These are phyloP conservation scores for Trichoderma citrinoviride DNA, from an alignment of 2,329 filamentous ascomycete genomes.

Conservation along the genomic window DNA sequence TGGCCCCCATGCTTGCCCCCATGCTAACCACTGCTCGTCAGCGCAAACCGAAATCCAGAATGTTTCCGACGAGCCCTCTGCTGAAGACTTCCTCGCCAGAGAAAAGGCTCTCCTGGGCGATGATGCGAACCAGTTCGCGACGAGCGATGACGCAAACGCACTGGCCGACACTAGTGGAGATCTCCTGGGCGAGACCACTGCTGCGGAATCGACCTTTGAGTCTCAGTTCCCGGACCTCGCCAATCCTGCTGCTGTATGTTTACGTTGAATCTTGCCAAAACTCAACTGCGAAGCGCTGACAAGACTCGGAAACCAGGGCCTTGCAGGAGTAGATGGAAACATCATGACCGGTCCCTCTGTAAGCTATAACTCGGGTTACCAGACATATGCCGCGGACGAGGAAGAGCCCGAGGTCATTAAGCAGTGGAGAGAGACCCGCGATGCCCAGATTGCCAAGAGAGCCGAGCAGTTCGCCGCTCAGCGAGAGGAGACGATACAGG, in stretches of 20 bases:
- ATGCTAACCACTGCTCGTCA: conserved; percentile 34
- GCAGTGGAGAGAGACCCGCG: conserved; percentile 89
- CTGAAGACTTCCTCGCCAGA: conserved; percentile 84
- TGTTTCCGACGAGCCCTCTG: conserved; percentile 56
- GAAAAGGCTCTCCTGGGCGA: conserved; percentile 90
- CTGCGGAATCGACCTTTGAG: conserved; percentile 63
- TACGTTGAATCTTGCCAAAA: background rate
- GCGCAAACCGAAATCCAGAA: conserved; percentile 66
- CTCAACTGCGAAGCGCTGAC: conserved; percentile 6
- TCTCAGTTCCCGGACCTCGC: conserved; percentile 84
- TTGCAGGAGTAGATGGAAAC: conserved; percentile 28
- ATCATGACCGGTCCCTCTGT: conserved; percentile 70
- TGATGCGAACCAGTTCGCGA: conserved; percentile 86
- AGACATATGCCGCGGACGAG: conserved; percentile 61
- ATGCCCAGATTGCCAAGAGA: conserved; percentile 77
- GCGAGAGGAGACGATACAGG: conserved; percentile 81
- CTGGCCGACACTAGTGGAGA: conserved; percentile 65
- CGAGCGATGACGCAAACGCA: conserved; percentile 66
- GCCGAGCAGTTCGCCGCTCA: conserved; percentile 78
- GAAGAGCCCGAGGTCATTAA: conserved; percentile 85
- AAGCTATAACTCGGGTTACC: conserved; percentile 60
- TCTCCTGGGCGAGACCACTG: conserved; percentile 66
- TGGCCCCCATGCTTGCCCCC: conserved; percentile 10
- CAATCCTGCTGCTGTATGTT: conserved; percentile 36
- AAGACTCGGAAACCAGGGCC: background rate